Base-by-base conservation (phyloP, 2,329 filamentous ascomycete genomes). In the Colletotrichum agaves region DNA sequence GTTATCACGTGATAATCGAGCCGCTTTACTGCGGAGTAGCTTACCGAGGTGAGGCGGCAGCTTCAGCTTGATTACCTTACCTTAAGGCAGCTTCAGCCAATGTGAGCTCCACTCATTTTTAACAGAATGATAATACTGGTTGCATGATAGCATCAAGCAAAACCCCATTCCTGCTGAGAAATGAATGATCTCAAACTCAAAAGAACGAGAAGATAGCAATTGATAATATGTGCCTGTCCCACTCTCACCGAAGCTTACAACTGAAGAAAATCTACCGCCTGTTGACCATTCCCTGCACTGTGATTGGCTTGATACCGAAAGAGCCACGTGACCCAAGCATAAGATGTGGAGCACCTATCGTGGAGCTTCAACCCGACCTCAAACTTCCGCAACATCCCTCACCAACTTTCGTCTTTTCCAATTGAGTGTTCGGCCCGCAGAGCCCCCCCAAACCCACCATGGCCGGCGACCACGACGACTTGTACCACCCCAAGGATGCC, bases 401-500 rank as follows among this genome's bases (percentile, higher is more conserved):
- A 63, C 37, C 67, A 69, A 67, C 44, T 61, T 37, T 63, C 27
- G 37, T 47, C 46, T 53, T 43, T 57, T 70, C 53, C 65, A 63
- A 70, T 69, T 60, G 64, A 64, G 61, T 53, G 61, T 64, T 55
- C 59, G 64, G 64, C 64, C 61, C 64, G 53, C 64, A 33, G 60
- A 63, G 49, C 53, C 61, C 62, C 53, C 64, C 50, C 53, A 47
- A 55, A 70, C 43, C 44, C 44, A 71, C 63, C 63, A 71, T 71
- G 69, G 69, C 69, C 67, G 69, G 69, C 67, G 73, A 52, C 47
- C 23, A 77, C 70, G 82, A 86, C 68, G 79, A 81, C 68, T 72
- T 77, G 70, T 97, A 91, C 80, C 88, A 92, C 71, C 88, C 91
- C 55, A 88, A 90, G 79, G 92, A 97, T 85, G 90, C 93, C 72